Base-by-base conservation (phyloP, 1,139 yeast genomes). In the Hansenula sp. region DNA sequence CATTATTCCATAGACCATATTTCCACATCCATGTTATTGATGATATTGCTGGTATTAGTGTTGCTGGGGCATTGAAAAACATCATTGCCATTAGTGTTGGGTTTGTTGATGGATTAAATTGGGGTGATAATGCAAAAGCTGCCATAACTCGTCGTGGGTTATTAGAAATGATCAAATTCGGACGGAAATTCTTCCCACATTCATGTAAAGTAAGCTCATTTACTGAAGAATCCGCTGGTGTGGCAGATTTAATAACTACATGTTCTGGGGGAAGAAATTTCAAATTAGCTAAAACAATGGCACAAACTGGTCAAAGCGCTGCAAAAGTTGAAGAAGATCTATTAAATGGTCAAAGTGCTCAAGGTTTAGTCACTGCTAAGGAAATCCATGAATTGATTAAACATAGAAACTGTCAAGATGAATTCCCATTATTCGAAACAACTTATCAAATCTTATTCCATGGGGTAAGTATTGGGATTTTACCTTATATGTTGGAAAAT, bases 121-220 rank as follows among this genome's bases (percentile, higher is more conserved):
- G 98, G 97, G 98, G 98, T 64, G 96, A 89, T 70, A 91, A 91
- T 63, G 96, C 98, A 55, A 88, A 90, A 68, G 86, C 96, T 41
- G 97, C 97, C 41, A 80, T 91, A 58, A 89, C 90, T 91, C 81
- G 98, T 71, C 82, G 94, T 55, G 98, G 98, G 41, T 68, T 91
- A 47, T 75, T 83, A 59, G 98, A 91, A 71, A 88, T 84, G 69
- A 84, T 89, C 63, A 79, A 78, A 66, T 91, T 91, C 65, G 94
- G 96, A 41, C 77, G 81, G 58, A 76, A 77, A 53, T 78, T 78
- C 62, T 81, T 83, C 75, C 85, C 93, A 31, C 77, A 77, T 46
- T 82, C 88, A 50, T 21, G 25, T 21, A 71, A 79, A 57, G 76
- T 86, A 40, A 73, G 79, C 51, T 90, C 98, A 33, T 89, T 89